Evolutionary conservation across 1,139 yeast species (phyloP).

Genomic region (Hansenula sp.): DNA sequence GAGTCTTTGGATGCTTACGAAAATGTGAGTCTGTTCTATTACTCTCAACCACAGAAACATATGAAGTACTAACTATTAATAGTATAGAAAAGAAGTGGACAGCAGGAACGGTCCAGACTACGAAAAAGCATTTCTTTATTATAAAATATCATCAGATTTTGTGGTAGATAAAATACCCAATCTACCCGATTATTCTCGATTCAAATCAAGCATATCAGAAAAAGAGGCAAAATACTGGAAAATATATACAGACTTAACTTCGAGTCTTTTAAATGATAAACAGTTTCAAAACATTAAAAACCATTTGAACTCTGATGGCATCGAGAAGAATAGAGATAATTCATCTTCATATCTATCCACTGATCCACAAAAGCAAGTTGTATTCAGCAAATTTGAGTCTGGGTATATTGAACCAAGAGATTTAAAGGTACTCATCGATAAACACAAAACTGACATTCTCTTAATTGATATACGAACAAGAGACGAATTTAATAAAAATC

Average conservation of each 20-base stretch:
- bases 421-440: slow-evolving; percentile 15
- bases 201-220: slow-evolving; percentile 15
- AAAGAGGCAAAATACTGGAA: slow-evolving; percentile 18
- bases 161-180: slow-evolving; percentile 20
- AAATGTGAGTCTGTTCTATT: not conserved
- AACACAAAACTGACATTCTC: slow-evolving; percentile 29
- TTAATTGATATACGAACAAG: slow-evolving; percentile 65
- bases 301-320: not conserved
- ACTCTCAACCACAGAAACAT: not conserved
- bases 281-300: slow-evolving; percentile 2
- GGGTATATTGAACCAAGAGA: slow-evolving; percentile 9
- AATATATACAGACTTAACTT: not conserved
- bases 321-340: too few species aligned
- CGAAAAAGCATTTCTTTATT: slow-evolving; percentile 29
- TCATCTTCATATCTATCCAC: not conserved
- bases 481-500: slow-evolving; percentile 53
- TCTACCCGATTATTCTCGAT: slow-evolving; percentile 19
- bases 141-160: slow-evolving; percentile 25
- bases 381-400: too few species aligned
- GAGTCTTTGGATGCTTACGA: slow-evolving; percentile 1
- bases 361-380: too few species aligned
- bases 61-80: not conserved
- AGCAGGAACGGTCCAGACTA: slow-evolving; percentile 8
- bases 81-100: slow-evolving; percentile 1
- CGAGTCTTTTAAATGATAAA: slow-evolving; percentile 10